phyloP scores from a whole-genome alignment of 1,284 basidiomycete genomes.

The Schizopora paradoxa region DNA sequence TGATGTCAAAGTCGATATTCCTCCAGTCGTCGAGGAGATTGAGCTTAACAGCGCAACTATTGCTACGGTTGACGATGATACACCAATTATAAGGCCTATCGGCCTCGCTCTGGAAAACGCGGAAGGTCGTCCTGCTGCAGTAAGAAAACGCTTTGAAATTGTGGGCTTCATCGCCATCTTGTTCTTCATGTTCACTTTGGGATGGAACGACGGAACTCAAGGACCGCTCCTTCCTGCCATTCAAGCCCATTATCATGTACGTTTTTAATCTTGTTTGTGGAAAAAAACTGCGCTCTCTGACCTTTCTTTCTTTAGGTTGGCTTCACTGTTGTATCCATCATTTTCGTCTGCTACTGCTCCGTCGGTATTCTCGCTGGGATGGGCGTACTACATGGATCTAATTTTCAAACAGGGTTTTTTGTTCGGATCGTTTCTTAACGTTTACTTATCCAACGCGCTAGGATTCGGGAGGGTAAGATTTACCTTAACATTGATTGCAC shows the following conservation, averaged over 20 bases:
- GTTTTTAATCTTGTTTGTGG: conserved; percentile 12
- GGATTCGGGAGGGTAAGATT: conserved; percentile 50
- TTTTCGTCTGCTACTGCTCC: conserved; percentile 50
- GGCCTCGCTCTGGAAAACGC: too few species aligned
- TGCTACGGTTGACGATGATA: too few species aligned
- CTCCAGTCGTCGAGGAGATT: too few species aligned
- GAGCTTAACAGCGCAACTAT: too few species aligned
- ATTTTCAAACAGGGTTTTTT: conserved; percentile 39
- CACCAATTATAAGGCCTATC: too few species aligned
- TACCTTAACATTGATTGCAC: not conserved
- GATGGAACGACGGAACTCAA: conserved; percentile 14
- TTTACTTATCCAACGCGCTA: conserved; percentile 44
- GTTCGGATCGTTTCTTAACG: conserved; percentile 40
- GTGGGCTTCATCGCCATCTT: conserved; percentile 5
- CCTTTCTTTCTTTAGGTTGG: conserved; percentile 29
- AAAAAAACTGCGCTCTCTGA: not conserved
- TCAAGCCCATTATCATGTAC: conserved; percentile 42
- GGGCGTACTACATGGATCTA: conserved; percentile 2
- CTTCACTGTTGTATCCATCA: conserved; percentile 44
- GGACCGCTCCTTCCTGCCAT: conserved; percentile 13
- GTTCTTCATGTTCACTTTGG: conserved; percentile 11
- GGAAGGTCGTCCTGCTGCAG: too few species aligned
- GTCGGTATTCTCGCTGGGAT: conserved; percentile 28
- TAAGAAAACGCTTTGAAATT: too few species aligned
- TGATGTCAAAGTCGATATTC: too few species aligned